A percentile compares a stretch with the other conserved stretches of the same genome.
Conservation (phyloP, 139 green algal genomes). For the Chlamydomonas applanata region DNA sequence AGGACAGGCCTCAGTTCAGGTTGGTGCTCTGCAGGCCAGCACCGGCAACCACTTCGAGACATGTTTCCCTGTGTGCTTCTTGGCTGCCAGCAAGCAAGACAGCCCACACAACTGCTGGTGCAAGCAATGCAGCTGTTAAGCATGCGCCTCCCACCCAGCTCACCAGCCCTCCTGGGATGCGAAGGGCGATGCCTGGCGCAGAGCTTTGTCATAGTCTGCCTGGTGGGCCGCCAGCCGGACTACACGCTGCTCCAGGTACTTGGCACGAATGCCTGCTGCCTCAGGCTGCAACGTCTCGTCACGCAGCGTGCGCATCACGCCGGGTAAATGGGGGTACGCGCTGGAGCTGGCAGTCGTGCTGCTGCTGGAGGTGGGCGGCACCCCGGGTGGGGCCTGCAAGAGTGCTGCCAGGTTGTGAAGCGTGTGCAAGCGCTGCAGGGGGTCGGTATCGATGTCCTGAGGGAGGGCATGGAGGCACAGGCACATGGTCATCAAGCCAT, state of each 20-base stretch:
- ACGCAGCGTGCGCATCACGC: too few species aligned
- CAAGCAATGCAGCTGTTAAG: background rate
- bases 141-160: background rate
- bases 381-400: constrained; percentile 27
- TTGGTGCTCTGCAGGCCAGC: too few species aligned
- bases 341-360: too few species aligned
- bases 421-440: constrained; percentile 84
- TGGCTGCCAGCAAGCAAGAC: background rate
- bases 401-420: constrained; percentile 76
- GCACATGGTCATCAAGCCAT: too few species aligned
- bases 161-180: constrained; percentile 13
- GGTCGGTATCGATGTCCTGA: constrained; percentile 65
- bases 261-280: constrained; percentile 34
- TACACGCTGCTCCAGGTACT: constrained; percentile 56
- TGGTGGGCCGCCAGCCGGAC: constrained; percentile 32
- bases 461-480: too few species aligned
- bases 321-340: too few species aligned
- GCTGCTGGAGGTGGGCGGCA: too few species aligned
- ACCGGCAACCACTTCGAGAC: too few species aligned
- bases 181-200: constrained; percentile 14
- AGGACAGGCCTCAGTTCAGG: too few species aligned
- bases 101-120: too few species aligned
- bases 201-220: constrained; percentile 34
- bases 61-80: too few species aligned
- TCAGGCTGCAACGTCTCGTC: constrained; percentile 33